Evolutionary conservation across 2,329 filamentous ascomycete genomes (phyloP), one percentile per base, ranked within the genome.

Genomic region (Cladobotryum mycophilum): DNA sequence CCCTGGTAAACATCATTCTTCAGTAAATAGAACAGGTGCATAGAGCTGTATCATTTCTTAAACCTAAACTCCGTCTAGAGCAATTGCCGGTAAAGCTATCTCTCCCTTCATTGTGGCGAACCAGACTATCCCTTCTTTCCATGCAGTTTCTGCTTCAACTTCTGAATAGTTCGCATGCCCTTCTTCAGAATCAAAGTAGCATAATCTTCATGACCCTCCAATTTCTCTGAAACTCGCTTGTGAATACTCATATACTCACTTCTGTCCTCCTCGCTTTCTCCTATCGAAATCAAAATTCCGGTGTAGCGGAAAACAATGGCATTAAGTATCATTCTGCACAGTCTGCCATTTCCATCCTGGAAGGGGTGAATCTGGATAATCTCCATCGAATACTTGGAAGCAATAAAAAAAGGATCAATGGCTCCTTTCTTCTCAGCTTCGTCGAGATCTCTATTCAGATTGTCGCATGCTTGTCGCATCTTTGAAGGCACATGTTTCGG

Each of bases 351-450:
- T 0, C 68, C 69, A 22, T 72, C 68, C 11, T 60, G 58, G 20
- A 73, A 73, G 0, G 67, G 70, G 9, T 73, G 67, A 2, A 71
- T 71, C 6, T 60, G 59, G 11, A 71, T 62, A 30, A 72, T 67
- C 3, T 55, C 43, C 2, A 62, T 48, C 0, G 61, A 61, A 14
- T 51, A 47, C n/a, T 45, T 65, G 0, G 63, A 41, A 0, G 61
- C 63, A 1, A 67, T 36, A 0, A 61, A 65, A 33, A 67, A 62
- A 0, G 63, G 62, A n/a, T 67, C 64, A 1, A 67, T 41, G 2
- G 4, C 15, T 0, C 48, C 35, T 2, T 18, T 36, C 5, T 35
- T 3, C 6, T 55, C 48, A 1, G 51, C 59, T 0, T 15, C 5
- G 0, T 20, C 9, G 0, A 63, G 45, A 0, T 67, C 61, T 0